Evolutionary conservation across 176 grass and related monocot genomes (phyloP).

Genomic region (Metroxylon sagu): DNA sequence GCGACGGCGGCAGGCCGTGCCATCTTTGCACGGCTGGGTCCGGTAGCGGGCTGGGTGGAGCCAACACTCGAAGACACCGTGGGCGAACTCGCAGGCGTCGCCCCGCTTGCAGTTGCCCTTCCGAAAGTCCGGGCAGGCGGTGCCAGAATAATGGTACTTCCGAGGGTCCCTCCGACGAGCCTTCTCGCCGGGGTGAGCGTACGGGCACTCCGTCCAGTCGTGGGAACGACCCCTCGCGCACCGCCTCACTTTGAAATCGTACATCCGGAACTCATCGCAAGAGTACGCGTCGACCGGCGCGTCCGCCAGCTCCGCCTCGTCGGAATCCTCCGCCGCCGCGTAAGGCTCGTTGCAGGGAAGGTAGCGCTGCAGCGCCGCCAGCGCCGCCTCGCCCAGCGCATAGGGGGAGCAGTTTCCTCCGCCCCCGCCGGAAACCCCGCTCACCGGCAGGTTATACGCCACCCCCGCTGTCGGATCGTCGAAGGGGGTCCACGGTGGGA

Average conservation of each 20-base stretch:
- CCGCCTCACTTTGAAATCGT: slow-evolving; percentile 93
- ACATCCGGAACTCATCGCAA: slow-evolving; percentile 94
- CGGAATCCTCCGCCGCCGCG: slow-evolving; percentile 17
- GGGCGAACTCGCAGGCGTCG: slow-evolving; percentile 78
- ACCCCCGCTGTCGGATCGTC: slow-evolving; percentile 36
- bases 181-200: slow-evolving; percentile 91
- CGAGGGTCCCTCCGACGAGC: slow-evolving; percentile 75
- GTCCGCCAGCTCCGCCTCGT: neutral
- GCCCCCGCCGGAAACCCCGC: neutral
- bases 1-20: slow-evolving; percentile 63
- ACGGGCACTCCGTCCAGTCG: slow-evolving; percentile 99
- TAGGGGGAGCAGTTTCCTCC: slow-evolving; percentile 39
- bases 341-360: slow-evolving; percentile 28
- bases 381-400: slow-evolving; percentile 26
- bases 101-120: slow-evolving; percentile 90
- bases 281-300: slow-evolving; percentile 45
- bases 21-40: slow-evolving; percentile 96
- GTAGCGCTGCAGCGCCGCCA: slow-evolving; percentile 36
- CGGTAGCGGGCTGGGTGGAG: slow-evolving; percentile 89
- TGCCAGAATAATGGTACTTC: slow-evolving; percentile 90
- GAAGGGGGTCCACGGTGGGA: slow-evolving; percentile 57
- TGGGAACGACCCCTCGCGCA: slow-evolving; percentile 65
- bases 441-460: neutral
- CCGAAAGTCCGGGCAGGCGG: slow-evolving; percentile 85
- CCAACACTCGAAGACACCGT: slow-evolving; percentile 99